Evolutionary conservation across 2,329 filamentous ascomycete genomes (phyloP).

Genomic region (Trichoderma harzianum): DNA sequence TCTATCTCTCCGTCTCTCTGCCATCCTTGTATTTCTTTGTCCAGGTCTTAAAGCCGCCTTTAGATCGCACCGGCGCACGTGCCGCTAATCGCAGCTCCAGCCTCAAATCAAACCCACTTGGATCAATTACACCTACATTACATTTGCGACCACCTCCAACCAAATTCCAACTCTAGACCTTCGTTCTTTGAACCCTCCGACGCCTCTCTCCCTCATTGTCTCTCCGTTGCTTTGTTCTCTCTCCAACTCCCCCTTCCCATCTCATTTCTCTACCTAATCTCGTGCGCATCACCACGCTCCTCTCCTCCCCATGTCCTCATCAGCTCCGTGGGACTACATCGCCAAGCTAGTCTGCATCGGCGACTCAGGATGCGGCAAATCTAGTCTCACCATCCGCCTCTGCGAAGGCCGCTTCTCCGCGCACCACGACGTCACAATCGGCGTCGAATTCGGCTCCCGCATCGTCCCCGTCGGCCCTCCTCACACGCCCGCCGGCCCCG

Average conservation of each 20-base stretch:
- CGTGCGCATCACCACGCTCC: not conserved
- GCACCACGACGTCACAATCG: constrained; percentile 95
- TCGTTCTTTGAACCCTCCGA: not conserved
- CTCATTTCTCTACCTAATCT: not conserved
- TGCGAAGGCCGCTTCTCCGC: constrained; percentile 94
- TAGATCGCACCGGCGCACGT: not conserved
- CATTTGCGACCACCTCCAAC: not conserved
- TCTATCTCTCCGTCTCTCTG: not conserved
- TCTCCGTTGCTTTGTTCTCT: not conserved
- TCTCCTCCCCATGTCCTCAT: constrained; percentile 48
- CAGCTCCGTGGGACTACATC: constrained; percentile 90
- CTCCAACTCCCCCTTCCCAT: not conserved
- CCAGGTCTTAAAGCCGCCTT: not conserved
- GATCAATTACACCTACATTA: constrained; percentile 1
- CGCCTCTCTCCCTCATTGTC: not conserved
- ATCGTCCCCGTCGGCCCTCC: constrained; percentile 89
- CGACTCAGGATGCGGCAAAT: constrained; percentile 95
- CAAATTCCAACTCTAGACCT: not conserved
- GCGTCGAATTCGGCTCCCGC: constrained; percentile 91
- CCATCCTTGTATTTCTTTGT: not conserved
- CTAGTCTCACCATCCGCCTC: constrained; percentile 86
- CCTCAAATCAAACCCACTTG: constrained; percentile 9
- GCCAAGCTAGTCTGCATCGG: constrained; percentile 98
- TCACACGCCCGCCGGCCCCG: constrained; percentile 49
- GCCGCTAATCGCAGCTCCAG: constrained; percentile 4